Evolutionary conservation across 257 asterid genomes (phyloP).

Genomic region (Sherardia arvensis): DNA sequence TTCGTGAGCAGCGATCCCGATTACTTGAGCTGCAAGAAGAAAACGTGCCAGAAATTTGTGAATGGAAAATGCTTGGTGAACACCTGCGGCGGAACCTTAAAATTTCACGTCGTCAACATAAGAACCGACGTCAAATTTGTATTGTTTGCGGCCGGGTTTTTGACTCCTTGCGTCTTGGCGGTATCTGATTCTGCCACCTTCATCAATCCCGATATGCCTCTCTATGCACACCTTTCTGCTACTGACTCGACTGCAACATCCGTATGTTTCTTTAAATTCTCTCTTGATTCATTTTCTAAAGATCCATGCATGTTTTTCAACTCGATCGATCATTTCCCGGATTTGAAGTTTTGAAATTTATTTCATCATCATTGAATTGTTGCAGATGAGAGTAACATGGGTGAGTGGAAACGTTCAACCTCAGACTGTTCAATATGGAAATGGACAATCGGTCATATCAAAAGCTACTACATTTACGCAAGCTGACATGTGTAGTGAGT

Average conservation of each 20-base stretch:
- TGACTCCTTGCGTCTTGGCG: slow-evolving; percentile 47
- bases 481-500: slow-evolving; percentile 65
- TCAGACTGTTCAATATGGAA: slow-evolving; percentile 54
- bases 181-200: slow-evolving; percentile 30
- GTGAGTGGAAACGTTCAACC: slow-evolving; percentile 61
- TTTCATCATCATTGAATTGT: too few species aligned
- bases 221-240: slow-evolving; percentile 56
- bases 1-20: slow-evolving; percentile 52
- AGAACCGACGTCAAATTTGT: slow-evolving; percentile 70
- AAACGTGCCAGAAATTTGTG: slow-evolving; percentile 32
- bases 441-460: slow-evolving; percentile 31
- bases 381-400: slow-evolving; percentile 76
- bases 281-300: not conserved
- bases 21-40: slow-evolving; percentile 44
- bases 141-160: slow-evolving; percentile 59
- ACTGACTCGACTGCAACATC: slow-evolving; percentile 57
- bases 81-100: slow-evolving; percentile 46
- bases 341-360: too few species aligned
- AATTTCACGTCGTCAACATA: slow-evolving; percentile 66
- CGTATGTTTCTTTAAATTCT: slow-evolving; percentile 21
- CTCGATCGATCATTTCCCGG: too few species aligned
- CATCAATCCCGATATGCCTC: slow-evolving; percentile 55
- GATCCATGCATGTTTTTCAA: too few species aligned
- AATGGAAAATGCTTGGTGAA: slow-evolving; percentile 30
- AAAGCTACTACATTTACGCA: slow-evolving; percentile 58